phyloP scores from a whole-genome alignment of 768 basidiomycete genomes.

The Lactifluus piperatus region DNA sequence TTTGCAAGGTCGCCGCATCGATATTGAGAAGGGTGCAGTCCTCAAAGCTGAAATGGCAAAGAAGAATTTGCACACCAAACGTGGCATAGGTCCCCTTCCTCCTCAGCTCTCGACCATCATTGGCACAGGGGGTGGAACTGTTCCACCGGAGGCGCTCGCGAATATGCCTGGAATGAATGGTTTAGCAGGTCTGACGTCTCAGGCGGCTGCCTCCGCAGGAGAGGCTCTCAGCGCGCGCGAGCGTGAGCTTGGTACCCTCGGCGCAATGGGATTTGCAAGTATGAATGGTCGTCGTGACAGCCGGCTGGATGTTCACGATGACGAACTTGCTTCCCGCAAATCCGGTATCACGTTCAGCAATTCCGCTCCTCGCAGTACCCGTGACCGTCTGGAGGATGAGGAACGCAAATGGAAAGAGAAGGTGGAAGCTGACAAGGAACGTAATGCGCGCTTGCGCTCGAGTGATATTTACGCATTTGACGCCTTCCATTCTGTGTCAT shows the following conservation, averaged over 20 bases:
- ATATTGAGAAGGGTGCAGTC: slow-evolving; percentile 86
- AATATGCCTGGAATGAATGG: slow-evolving; percentile 26
- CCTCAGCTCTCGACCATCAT: slow-evolving; percentile 18
- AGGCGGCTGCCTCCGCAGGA: slow-evolving; percentile 6
- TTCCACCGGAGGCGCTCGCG: slow-evolving; percentile 17
- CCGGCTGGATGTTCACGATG: slow-evolving; percentile 32
- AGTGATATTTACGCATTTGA: slow-evolving; percentile 52
- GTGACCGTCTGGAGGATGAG: slow-evolving; percentile 59
- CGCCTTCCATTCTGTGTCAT: slow-evolving; percentile 63
- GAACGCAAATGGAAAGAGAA: slow-evolving; percentile 46
- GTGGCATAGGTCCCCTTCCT: slow-evolving; percentile 54
- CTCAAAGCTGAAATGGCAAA: slow-evolving; percentile 99
- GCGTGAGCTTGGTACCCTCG: slow-evolving; percentile 38
- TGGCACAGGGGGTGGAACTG: slow-evolving; percentile 17
- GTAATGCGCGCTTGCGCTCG: slow-evolving; percentile 33
- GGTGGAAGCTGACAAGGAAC: slow-evolving; percentile 27
- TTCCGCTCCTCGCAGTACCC: slow-evolving; percentile 38
- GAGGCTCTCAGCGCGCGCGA: slow-evolving; percentile 37
- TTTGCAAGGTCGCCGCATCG: slow-evolving; percentile 83
- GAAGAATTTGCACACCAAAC: slow-evolving; percentile 96
- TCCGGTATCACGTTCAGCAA: slow-evolving; percentile 34
- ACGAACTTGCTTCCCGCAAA: slow-evolving; percentile 40
- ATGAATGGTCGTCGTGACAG: slow-evolving; percentile 23
- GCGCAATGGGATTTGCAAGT: slow-evolving; percentile 37
- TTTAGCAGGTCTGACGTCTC: slow-evolving; percentile 10